Base-by-base conservation (phyloP, 2,329 filamentous ascomycete species). In the Trichoderma arundinaceum region DNA sequence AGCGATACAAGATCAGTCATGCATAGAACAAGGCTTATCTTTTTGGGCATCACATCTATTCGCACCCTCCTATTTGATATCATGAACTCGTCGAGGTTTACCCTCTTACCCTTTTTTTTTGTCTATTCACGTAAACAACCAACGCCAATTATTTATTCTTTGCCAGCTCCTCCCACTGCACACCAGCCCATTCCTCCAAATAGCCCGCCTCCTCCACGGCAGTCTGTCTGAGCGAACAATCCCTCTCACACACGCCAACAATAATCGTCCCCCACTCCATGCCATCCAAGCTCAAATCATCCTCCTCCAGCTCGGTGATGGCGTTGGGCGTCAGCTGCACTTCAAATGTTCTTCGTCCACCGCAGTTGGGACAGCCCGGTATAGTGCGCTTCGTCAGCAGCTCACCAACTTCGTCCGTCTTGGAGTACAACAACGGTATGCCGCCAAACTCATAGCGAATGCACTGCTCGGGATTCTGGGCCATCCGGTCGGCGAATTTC, bases 221-320 rank as follows among this genome's bases (percentile, higher is more conserved):
- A 7, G 87, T 83, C 0, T 85, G 84, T 6, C 77, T 77, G 15
- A 87, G 86, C 72, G 84, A 82, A 75, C 95, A 98, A 76, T 98
- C 92, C 74, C 80, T 86, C 69, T 85, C 87, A 76, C 95, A 99
- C 7, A 96, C 92, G 0, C 88, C 93, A 43, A 98, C 82, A 66
- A 99, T 87, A 8, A 99, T 85, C 0, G 93, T 98, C 0, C 94
- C 94, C 95, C 95, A 99, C 73, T 99, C 95, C 95, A 99, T 99
- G 0, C 94, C 95, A 81, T 96, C 84, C 19, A 90, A 73, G 44
- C 85, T 86, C 71, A 88, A 76, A 65, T 90, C 88, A 48, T 94
- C 91, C 1, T 85, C 88, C 81, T 98, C 95, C 62, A 98, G 81
- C 81, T 96, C 91, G 35, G 88, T 87, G 72, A 99, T 99, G 3